phyloP scores from a whole-genome alignment of 2,329 filamentous ascomycete genomes.

The Penicillium thymicola region DNA sequence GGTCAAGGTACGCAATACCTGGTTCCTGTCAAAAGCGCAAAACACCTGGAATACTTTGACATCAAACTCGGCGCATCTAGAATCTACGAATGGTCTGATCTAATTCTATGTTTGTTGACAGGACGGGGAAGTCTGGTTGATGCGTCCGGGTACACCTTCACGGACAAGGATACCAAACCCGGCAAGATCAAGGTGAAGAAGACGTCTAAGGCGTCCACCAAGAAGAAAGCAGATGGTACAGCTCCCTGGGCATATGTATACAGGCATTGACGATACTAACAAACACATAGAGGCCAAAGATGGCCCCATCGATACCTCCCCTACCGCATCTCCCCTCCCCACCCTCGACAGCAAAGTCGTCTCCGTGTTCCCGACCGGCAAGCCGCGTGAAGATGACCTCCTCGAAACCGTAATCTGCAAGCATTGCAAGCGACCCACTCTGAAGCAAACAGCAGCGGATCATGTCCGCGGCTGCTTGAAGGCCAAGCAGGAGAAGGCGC shows the following conservation, averaged over 20 bases:
- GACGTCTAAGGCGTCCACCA: conserved; percentile 31
- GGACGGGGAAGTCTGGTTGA: conserved; percentile 40
- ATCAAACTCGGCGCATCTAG: background rate
- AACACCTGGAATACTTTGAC: conserved; percentile 1
- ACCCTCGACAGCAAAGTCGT: conserved; percentile 71
- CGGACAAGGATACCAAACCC: conserved; percentile 44
- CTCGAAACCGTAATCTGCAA: conserved; percentile 83
- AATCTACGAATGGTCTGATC: background rate
- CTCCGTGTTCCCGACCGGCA: conserved; percentile 76
- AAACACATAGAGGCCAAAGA: conserved; percentile 24
- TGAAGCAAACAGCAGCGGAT: conserved; percentile 69
- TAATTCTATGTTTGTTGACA: conserved; percentile 7
- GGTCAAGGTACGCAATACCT: conserved; percentile 32
- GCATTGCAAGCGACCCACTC: conserved; percentile 85
- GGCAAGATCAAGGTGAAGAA: conserved; percentile 47
- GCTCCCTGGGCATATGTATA: conserved; percentile 1
- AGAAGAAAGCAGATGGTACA: conserved; percentile 37
- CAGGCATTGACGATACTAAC: background rate
- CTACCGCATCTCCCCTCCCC: conserved; percentile 43
- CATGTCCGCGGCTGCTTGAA: conserved; percentile 83
- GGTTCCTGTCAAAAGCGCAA: conserved; percentile 6
- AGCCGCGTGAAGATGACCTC: conserved; percentile 76
- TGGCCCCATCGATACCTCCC: conserved; percentile 30
- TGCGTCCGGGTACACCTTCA: conserved; percentile 47
- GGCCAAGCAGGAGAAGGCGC: conserved; percentile 77